These are phyloP conservation scores for Lizonia empirigonia DNA, from an alignment of 2,329 filamentous ascomycete genomes.

Conservation along the genomic window DNA sequence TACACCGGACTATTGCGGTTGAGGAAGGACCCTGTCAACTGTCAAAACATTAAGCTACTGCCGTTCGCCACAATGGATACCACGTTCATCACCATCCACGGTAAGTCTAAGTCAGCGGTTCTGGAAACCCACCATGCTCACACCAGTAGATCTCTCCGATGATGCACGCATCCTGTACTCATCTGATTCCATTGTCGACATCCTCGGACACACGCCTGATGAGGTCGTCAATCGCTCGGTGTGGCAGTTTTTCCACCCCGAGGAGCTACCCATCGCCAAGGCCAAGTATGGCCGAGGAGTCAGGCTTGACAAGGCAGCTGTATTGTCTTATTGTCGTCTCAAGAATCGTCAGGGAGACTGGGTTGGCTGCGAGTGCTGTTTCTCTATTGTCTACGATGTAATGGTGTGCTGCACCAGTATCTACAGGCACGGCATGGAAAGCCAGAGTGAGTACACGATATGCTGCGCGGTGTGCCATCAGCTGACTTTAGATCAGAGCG, in stretches of 20 bases:
- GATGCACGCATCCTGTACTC: slow-evolving; percentile 82
- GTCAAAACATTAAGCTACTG: background rate
- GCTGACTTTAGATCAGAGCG: slow-evolving; percentile 62
- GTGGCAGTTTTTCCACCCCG: slow-evolving; percentile 86
- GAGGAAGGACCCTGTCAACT: slow-evolving; percentile 15
- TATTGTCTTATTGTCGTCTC: slow-evolving; percentile 79
- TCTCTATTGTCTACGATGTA: slow-evolving; percentile 86
- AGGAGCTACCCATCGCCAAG: slow-evolving; percentile 77
- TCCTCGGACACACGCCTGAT: slow-evolving; percentile 77
- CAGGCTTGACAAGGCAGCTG: slow-evolving; percentile 80
- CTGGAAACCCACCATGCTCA: slow-evolving; percentile 12
- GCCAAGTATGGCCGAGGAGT: slow-evolving; percentile 75
- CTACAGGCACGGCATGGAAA: slow-evolving; percentile 71
- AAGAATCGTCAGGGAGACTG: slow-evolving; percentile 71
- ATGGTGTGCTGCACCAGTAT: slow-evolving; percentile 83
- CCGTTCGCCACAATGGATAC: slow-evolving; percentile 62
- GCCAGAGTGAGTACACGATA: slow-evolving; percentile 68
- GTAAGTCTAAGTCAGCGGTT: slow-evolving; percentile 55
- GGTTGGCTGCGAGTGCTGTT: slow-evolving; percentile 85
- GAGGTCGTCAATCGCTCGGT: slow-evolving; percentile 77
- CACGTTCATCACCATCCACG: slow-evolving; percentile 91
- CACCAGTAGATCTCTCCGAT: slow-evolving; percentile 66
- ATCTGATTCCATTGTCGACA: slow-evolving; percentile 82
- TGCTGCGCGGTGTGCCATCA: background rate
- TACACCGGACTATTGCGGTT: slow-evolving; percentile 32